Evolutionary conservation across 2,329 filamentous ascomycete genomes (phyloP).

Genomic region (Colletotrichum abscissum): DNA sequence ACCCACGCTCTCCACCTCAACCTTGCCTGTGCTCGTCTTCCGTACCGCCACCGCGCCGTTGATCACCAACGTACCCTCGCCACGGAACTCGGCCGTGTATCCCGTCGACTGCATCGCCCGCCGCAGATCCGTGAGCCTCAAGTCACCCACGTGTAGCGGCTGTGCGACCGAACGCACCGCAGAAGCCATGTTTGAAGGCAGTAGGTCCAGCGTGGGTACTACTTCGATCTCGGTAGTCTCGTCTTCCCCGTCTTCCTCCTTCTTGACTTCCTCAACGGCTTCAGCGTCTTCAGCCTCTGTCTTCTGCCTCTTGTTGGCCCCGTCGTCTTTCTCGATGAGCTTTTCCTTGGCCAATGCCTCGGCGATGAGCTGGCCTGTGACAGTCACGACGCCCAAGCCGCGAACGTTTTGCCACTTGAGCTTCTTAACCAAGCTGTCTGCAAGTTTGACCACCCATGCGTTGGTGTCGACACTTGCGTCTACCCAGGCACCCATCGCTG

Average conservation of each 20-base stretch:
- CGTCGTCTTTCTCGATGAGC: constrained; percentile 58
- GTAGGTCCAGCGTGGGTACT: constrained; percentile 64
- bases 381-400: constrained; percentile 89
- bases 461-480: constrained; percentile 98
- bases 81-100: constrained; percentile 90
- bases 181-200: constrained; percentile 72
- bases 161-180: constrained; percentile 82
- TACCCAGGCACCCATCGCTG: constrained; percentile 76
- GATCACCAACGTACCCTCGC: constrained; percentile 90
- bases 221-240: constrained; percentile 31
- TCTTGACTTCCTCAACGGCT: constrained; percentile 24
- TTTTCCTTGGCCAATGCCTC: constrained; percentile 48
- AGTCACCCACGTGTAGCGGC: constrained; percentile 93
- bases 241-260: constrained; percentile 33
- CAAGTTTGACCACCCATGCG: constrained; percentile 94
- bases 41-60: constrained; percentile 89
- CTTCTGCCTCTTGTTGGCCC: constrained; percentile 61
- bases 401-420: constrained; percentile 96
- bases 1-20: constrained; percentile 86
- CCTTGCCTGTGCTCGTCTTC: constrained; percentile 86
- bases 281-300: constrained; percentile 46
- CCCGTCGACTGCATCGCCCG: constrained; percentile 84
- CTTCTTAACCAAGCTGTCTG: constrained; percentile 84
- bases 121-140: constrained; percentile 88
- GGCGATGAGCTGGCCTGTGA: constrained; percentile 76